phyloP scores from a whole-genome alignment of 2,329 filamentous ascomycete species.

The Penicillium sclerotigenum region DNA sequence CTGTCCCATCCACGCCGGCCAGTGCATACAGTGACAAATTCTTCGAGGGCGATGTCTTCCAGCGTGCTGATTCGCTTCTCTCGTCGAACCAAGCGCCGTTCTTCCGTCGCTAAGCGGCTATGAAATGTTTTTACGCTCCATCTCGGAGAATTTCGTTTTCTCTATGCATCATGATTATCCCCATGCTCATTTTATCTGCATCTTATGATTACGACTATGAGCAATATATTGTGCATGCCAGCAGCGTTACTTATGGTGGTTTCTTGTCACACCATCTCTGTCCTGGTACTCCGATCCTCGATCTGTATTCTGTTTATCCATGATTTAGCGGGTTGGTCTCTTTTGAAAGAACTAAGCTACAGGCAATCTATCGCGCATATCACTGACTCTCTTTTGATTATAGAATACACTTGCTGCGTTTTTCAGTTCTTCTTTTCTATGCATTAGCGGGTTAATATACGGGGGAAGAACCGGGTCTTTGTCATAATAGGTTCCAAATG shows the following conservation, averaged over 20 bases:
- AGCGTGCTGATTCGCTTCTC: constrained; percentile 48
- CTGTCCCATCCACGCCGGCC: constrained; percentile 64
- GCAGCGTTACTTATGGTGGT: neutral
- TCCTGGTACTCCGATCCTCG: neutral
- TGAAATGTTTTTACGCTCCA: constrained; percentile 17
- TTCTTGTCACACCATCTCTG: neutral
- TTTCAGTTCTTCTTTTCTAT: neutral
- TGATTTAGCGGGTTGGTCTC: constrained; percentile 1
- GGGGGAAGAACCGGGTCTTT: neutral
- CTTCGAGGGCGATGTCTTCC: constrained; percentile 50
- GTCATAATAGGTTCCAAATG: neutral
- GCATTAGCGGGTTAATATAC: constrained; percentile 2
- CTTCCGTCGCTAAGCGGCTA: constrained; percentile 34
- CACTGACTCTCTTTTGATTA: neutral
- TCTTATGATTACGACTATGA: constrained; percentile 16
- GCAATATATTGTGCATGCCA: neutral
- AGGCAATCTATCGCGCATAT: neutral
- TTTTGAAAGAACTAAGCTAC: neutral
- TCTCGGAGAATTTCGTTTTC: neutral
- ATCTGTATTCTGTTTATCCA: neutral
- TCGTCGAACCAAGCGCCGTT: constrained; percentile 43
- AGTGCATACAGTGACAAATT: constrained; percentile 49
- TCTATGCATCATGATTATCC: constrained; percentile 1
- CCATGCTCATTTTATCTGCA: constrained; percentile 1
- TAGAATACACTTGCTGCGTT: neutral